These are phyloP conservation scores for Xerocomus cyaneibrunnescens DNA, from an alignment of 1,284 basidiomycete species.

Conservation along the genomic window DNA sequence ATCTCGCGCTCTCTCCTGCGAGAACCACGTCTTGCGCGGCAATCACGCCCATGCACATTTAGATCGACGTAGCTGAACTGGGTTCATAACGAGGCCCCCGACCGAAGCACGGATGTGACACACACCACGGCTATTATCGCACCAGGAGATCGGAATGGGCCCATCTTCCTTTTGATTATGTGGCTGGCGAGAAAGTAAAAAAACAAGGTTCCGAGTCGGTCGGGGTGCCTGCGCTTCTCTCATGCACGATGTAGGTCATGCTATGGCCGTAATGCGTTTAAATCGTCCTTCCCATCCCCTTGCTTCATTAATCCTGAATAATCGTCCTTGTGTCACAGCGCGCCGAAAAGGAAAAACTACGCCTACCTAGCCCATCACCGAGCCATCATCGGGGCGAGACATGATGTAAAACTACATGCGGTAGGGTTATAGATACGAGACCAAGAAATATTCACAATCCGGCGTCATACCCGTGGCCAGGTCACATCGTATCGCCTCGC, in stretches of 20 bases:
- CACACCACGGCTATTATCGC: conserved; percentile 4
- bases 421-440: conserved; percentile 16
- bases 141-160: conserved; percentile 1
- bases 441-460: neutral
- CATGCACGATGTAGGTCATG: conserved; percentile 16
- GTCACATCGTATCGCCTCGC: conserved; percentile 13
- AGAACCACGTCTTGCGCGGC: neutral
- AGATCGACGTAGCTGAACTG: conserved; percentile 16
- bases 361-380: conserved; percentile 4
- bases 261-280: conserved; percentile 26
- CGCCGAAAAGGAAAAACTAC: conserved; percentile 1
- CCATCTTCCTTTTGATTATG: conserved; percentile 4
- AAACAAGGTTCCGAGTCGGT: conserved; percentile 32
- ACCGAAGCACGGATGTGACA: neutral
- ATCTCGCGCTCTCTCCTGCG: conserved; percentile 10
- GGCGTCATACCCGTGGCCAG: conserved; percentile 12
- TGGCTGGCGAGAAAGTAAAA: conserved; percentile 1
- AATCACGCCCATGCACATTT: conserved; percentile 4
- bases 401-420: conserved; percentile 26
- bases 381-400: neutral
- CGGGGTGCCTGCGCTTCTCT: conserved; percentile 27
- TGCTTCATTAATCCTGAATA: conserved; percentile 33
- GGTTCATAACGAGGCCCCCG: neutral
- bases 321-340: conserved; percentile 9
- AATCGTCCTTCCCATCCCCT: conserved; percentile 19